Conservation (phyloP, 2,329 filamentous ascomycete genomes). For the Colletotrichum paranaense region DNA sequence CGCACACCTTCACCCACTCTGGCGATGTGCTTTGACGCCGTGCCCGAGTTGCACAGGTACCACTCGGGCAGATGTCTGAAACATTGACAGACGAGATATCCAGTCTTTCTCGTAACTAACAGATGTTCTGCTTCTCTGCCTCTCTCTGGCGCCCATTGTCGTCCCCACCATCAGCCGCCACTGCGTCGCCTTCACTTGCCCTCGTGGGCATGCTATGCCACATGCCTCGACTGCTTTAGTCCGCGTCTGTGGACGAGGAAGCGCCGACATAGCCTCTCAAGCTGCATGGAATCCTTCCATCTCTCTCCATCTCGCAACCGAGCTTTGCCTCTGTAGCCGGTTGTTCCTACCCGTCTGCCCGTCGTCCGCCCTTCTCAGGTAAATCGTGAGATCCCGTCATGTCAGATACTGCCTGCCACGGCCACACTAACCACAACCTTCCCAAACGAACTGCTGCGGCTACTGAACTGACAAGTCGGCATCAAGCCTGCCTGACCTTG, state of each 20-base stretch:
- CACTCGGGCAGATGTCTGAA: slow-evolving; percentile 34
- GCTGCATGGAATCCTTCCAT: slow-evolving; percentile 35
- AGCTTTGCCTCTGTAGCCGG: slow-evolving; percentile 23
- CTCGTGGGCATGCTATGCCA: slow-evolving; percentile 28
- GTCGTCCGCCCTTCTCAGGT: neutral
- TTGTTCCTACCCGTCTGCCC: slow-evolving; percentile 1
- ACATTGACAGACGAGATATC: slow-evolving; percentile 36
- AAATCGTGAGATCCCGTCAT: neutral
- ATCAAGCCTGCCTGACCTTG: slow-evolving; percentile 23
- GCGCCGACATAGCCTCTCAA: slow-evolving; percentile 34
- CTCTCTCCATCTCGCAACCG: slow-evolving; percentile 32
- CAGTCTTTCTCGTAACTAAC: slow-evolving; percentile 29
- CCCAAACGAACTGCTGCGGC: slow-evolving; percentile 26
- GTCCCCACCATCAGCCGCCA: neutral
- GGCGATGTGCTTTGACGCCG: slow-evolving; percentile 26
- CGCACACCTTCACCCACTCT: slow-evolving; percentile 11
- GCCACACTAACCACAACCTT: neutral
- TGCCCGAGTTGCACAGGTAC: slow-evolving; percentile 26
- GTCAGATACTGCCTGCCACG: slow-evolving; percentile 3
- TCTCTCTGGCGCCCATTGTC: neutral
- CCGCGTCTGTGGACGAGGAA: slow-evolving; percentile 25
- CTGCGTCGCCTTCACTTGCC: slow-evolving; percentile 16
- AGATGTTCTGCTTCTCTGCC: neutral
- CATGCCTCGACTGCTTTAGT: slow-evolving; percentile 28
- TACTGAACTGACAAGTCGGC: slow-evolving; percentile 6